Base-by-base conservation (phyloP, 192 early-diverging fungal genomes). In the Phycomyces blakesleeanus region DNA sequence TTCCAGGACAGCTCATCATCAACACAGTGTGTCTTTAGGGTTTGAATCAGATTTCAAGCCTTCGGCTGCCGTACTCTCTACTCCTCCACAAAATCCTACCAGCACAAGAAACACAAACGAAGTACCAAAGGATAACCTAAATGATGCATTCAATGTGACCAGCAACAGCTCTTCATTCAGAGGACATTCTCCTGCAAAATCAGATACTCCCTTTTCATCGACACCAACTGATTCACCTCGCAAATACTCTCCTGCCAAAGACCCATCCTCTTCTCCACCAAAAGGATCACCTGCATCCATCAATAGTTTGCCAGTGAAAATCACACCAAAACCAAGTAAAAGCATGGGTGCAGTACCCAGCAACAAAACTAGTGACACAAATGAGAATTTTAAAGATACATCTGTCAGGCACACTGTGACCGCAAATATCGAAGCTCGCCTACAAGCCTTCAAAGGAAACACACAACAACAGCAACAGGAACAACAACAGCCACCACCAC, bases 31-130 rank as follows among this genome's bases (percentile, higher is more conserved):
- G 58, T 26, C 59, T 10, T 47, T 61, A 18, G 59, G 59, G 3
- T 61, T 61, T 61, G 59, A 61, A 21, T 61, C 59, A 1, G 40
- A 62, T 37, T 62, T 62, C 50, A n/a, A 44, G 34, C 62, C 62
- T 42, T 22, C 21, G 18, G 7, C 2, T 20, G 2, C 52, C 11
- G 4, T 3, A 2, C 16, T 29, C 21, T 12, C 52, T 20, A 21
- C 20, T 14, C 21, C 52, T 2, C 20, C 24, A 54, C 4, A 21
- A 54, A 24, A 52, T 21, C 7, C 21, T 4, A 22, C 2, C 21
- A 12, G 26, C 12, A 12, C 15, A 7, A 52, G 51, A 7, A 7
- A 7, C 16, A 12, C 24, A 25, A 54, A 12, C 52, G 11, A 18
- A n/a, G 2, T 14, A 3, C 18, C 44, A 47, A 47, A 47, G 18